These are phyloP conservation scores for Hamamelis virginiana DNA, from an alignment of 164 flowering plant species.

Conservation along the genomic window DNA sequence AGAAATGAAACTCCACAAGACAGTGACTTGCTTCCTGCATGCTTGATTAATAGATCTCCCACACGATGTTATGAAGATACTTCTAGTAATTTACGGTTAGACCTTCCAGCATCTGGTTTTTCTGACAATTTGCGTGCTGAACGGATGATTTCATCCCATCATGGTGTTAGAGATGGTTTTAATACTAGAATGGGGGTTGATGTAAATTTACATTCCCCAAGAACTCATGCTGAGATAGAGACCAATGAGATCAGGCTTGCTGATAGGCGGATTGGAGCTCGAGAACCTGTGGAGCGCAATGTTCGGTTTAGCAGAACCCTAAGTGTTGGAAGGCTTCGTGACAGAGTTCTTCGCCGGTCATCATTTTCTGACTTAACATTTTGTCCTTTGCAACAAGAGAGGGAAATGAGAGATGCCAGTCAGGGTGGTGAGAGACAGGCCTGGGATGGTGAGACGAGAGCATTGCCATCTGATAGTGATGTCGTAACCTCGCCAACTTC, in stretches of 20 bases:
- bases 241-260: constrained; percentile 34
- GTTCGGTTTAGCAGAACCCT: constrained; percentile 82
- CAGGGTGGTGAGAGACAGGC: constrained; percentile 28
- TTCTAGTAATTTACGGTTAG: constrained; percentile 17
- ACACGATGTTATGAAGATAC: constrained; percentile 23
- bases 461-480: constrained; percentile 28
- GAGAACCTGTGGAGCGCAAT: constrained; percentile 77
- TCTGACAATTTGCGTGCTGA: constrained; percentile 28
- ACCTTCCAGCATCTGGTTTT: constrained; percentile 18
- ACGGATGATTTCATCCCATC: constrained; percentile 24
- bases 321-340: constrained; percentile 96
- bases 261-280: constrained; percentile 51
- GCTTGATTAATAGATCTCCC: constrained; percentile 24
- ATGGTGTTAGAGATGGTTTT: constrained; percentile 21
- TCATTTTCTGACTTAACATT: constrained; percentile 57
- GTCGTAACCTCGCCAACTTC: constrained; percentile 21
- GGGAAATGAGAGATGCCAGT: constrained; percentile 41
- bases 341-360: constrained; percentile 86
- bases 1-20: constrained; percentile 31
- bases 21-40: constrained; percentile 28
- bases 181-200: constrained; percentile 19
- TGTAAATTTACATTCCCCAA: constrained; percentile 29
- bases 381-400: constrained; percentile 52
- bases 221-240: constrained; percentile 35
- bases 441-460: constrained; percentile 26